Evolutionary conservation across 176 grass and related monocot genomes (phyloP).

Genomic region (Triticum aestivum): IWGSC_CS_RefSeq_v2.1 NC_057803.1:115841118-115841617

Average conservation of each 20-base stretch:
- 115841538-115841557: conserved; percentile 15
- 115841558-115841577: conserved; percentile 4
- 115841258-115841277: not conserved
- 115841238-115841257: not conserved
- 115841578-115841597: not conserved
- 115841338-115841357: too few relatives aligned
- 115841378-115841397: conserved; percentile 66
- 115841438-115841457: conserved; percentile 63
- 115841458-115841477: conserved; percentile 56
- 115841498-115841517: conserved; percentile 81
- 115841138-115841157: conserved; percentile 25
- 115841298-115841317: not conserved
- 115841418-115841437: conserved; percentile 73
- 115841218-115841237: not conserved
- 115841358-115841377: conserved; percentile 61
- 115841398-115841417: conserved; percentile 69
- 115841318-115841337: too few relatives aligned
- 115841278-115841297: not conserved
- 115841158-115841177: not conserved
- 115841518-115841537: conserved; percentile 24
- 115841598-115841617: conserved; percentile 13
- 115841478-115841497: conserved; percentile 58
- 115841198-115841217: conserved; percentile 15
- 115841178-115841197: not conserved
- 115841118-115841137: conserved; percentile 27